These are phyloP conservation scores for Fusarium nisikadoi DNA, from an alignment of 2,329 filamentous ascomycete genomes.

Conservation along the genomic window DNA sequence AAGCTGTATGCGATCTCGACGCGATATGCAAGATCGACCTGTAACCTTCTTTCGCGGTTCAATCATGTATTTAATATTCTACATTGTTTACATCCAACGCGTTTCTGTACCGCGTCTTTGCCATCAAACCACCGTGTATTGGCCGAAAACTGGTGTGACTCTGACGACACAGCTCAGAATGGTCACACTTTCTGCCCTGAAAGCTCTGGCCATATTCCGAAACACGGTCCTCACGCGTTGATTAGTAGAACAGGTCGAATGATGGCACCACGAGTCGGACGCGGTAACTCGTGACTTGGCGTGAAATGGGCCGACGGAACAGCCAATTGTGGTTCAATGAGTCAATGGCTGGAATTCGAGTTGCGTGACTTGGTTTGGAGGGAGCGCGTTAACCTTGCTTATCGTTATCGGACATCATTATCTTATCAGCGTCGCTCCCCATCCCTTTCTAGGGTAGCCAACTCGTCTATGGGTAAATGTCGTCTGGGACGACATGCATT, in stretches of 20 bases:
- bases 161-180: slow-evolving; percentile 1
- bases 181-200: background rate
- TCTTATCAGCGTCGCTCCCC: background rate
- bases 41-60: fast-evolving
- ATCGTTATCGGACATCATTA: background rate
- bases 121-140: background rate
- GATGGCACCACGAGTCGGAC: slow-evolving; percentile 26
- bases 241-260: background rate
- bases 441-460: too few species aligned
- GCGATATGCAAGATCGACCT: background rate
- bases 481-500: too few species aligned
- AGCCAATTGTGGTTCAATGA: slow-evolving; percentile 15
- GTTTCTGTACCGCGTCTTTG: background rate
- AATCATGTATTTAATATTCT: background rate
- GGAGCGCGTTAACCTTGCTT: background rate
- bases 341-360: background rate
- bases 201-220: background rate
- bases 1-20: background rate
- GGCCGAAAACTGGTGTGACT: slow-evolving; percentile 5
- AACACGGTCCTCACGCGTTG: slow-evolving; percentile 28
- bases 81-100: slow-evolving; percentile 3
- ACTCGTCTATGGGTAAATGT: too few species aligned
- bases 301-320: slow-evolving; percentile 22
- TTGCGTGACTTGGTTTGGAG: background rate
- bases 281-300: slow-evolving; percentile 38